Evolutionary conservation across 2,329 filamentous ascomycete species (phyloP), one percentile per base, ranked within the genome.

Genomic region (Didymellaceae sp.): DNA sequence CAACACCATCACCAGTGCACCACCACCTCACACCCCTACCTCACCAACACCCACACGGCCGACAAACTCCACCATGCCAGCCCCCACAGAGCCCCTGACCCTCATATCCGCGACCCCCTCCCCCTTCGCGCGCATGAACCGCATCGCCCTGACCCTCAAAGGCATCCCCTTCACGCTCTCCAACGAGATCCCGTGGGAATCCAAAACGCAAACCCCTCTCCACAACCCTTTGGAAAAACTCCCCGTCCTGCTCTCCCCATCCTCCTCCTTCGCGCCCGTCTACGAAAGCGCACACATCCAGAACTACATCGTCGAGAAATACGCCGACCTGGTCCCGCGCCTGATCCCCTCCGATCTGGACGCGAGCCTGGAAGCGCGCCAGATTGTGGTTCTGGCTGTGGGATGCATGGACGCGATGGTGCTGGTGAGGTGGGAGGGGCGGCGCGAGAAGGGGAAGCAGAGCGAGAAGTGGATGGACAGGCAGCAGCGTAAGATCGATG

Each of bases 101-200:
- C 57, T 62, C n/a, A 60, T 63, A 17, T 61, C 55, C 41, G 72
- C 72, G 7, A 73, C 72, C 2, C 71, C 73, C 13, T 74, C 70
- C 2, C 73, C 73, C 7, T 75, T 74, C 54, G 73, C 74, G 7
- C 71, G 74, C 33, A 76, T 77, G 65, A 70, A 75, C 31, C 68
- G 74, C 55, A 75, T 77, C 25, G 66, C 67, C 4, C 66, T 76
- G 6, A 48, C 55, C 30, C 68, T 77, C 17, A 77, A 77, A 57
- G 37, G 44, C 46, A 70, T 78, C 17, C 71, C 74, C 2, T 77
- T 77, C 64, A 57, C 47, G 1, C 64, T 77, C 22, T 61, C 73
- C 35, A 76, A 72, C 26, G 75, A 77, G 63, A 74, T 78, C 1
- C 75, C 74, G 0, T 77, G 75, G 74, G 67, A 77, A 59, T 60